These are phyloP conservation scores for Chrysopogon serrulatus DNA, from an alignment of 176 grass and related monocot genomes.

Conservation along the genomic window DNA sequence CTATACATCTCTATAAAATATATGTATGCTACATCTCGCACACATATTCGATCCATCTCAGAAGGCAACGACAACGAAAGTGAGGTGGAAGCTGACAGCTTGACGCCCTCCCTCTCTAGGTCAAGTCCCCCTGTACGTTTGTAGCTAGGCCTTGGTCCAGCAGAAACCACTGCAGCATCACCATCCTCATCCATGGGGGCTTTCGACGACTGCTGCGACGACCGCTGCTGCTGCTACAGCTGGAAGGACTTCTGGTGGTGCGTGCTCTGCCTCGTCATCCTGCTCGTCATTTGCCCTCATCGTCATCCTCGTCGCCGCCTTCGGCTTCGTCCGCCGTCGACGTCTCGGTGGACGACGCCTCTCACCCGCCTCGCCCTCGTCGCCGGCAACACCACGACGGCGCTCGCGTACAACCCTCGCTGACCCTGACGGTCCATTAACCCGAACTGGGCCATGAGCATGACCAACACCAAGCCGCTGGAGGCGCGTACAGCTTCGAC, in stretches of 20 bases:
- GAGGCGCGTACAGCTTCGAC: slow-evolving; percentile 27
- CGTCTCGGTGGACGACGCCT: slow-evolving; percentile 19
- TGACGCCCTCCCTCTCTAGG: background rate
- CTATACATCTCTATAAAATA: too few species aligned
- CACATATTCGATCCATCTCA: too few species aligned
- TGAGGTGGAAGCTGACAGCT: too few species aligned
- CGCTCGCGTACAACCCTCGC: slow-evolving; percentile 32
- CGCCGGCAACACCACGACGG: background rate
- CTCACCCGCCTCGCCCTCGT: slow-evolving; percentile 25
- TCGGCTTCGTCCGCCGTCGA: background rate
- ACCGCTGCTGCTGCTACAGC: background rate
- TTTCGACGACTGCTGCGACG: slow-evolving; percentile 3
- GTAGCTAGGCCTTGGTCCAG: background rate
- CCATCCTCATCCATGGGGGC: background rate
- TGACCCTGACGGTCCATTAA: slow-evolving; percentile 30
- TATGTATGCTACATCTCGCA: too few species aligned
- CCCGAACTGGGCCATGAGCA: slow-evolving; percentile 27
- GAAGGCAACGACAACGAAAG: background rate
- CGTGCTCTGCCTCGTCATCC: background rate
- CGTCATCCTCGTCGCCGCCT: slow-evolving; percentile 18
- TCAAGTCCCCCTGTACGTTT: background rate
- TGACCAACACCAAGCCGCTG: slow-evolving; percentile 16
- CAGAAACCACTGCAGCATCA: background rate
- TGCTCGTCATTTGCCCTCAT: background rate
- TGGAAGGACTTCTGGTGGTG: slow-evolving; percentile 2